Evolutionary conservation across 2,329 filamentous ascomycete species (phyloP), one percentile per base, ranked within the genome.

Genomic region (Xylariaceae sp.): DNA sequence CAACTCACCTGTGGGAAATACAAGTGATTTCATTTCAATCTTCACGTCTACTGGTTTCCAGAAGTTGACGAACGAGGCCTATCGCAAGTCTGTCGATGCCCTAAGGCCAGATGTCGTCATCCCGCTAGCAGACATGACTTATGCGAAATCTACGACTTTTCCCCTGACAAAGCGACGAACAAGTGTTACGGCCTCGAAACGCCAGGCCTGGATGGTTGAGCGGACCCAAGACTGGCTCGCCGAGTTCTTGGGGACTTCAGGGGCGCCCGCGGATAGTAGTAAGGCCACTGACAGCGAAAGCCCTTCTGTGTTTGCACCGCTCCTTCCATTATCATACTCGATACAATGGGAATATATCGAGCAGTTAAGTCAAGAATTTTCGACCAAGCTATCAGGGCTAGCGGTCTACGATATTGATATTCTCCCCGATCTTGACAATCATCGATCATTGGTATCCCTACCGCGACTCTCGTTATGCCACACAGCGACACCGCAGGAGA

Each of bases 11-110:
- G 76, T 84, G 60, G 81, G 82, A 26, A 91, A 94, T 68, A 85
- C 84, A 6, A 81, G 86, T 58, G 81, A 80, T 40, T 80, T 84
- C 46, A 77, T 97, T 42, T 84, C 87, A 19, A 80, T 97, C 47
- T 85, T 88, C 67, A 96, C 94, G 2, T 92, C 91, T 0, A 89
- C 90, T 1, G 94, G 94, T 32, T 96, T 95, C 72, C 81, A 83
- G 58, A 78, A 81, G 54, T 74, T 97, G 35, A 80, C 81, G 34
- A 81, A 84, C 0, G 76, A 81, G 5, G 82, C 88, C 51, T 97
- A 94, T 72, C 75, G 80, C 35, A 74, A 81, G 4, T 84, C 84
- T 19, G 76, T 87, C 34, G 72, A 79, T 55, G 77, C 74, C n/a
- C 72, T 96, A 37, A 77, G 78, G 50, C 89, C 92, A 0, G 92